phyloP scores from a whole-genome alignment of 306 rosid species.

The Quercus ilex region DNA sequence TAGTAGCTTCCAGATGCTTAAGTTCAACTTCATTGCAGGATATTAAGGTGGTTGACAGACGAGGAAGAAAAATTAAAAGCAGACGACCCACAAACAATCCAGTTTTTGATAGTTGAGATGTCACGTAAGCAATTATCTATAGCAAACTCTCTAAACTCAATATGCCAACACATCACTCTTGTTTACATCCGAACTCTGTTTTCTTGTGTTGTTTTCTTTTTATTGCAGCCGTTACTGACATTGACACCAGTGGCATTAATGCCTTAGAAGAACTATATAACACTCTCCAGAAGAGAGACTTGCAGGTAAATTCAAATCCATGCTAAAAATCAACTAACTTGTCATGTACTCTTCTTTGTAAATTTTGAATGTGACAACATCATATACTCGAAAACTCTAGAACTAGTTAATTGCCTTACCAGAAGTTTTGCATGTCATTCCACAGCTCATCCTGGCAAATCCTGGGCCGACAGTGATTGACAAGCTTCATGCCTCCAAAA shows the following conservation, averaged over 20 bases:
- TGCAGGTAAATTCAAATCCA: slow-evolving; percentile 48
- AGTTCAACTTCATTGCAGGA: slow-evolving; percentile 46
- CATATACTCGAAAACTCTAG: background rate
- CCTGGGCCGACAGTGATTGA: slow-evolving; percentile 79
- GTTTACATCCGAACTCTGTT: background rate
- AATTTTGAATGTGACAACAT: background rate
- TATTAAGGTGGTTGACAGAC: slow-evolving; percentile 76
- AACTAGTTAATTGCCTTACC: slow-evolving; percentile 32
- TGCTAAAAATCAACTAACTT: background rate
- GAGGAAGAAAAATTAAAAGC: slow-evolving; percentile 65
- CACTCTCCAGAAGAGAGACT: slow-evolving; percentile 67
- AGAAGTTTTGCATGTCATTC: slow-evolving; percentile 7
- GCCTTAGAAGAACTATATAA: slow-evolving; percentile 81
- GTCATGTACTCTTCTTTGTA: background rate
- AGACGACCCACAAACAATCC: slow-evolving; percentile 51
- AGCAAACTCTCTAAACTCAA: background rate
- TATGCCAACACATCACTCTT: slow-evolving; percentile 1
- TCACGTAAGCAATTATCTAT: slow-evolving; percentile 56
- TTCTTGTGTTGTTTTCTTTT: slow-evolving; percentile 1
- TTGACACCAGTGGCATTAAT: slow-evolving; percentile 93
- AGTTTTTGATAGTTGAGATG: slow-evolving; percentile 84
- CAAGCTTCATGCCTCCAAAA: slow-evolving; percentile 63
- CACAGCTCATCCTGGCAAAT: slow-evolving; percentile 85
- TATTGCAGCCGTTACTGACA: slow-evolving; percentile 78
- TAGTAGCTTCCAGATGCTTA: background rate